Evolutionary conservation across 331 rosid genomes (phyloP).

Genomic region (Stylosanthes scabra): DNA sequence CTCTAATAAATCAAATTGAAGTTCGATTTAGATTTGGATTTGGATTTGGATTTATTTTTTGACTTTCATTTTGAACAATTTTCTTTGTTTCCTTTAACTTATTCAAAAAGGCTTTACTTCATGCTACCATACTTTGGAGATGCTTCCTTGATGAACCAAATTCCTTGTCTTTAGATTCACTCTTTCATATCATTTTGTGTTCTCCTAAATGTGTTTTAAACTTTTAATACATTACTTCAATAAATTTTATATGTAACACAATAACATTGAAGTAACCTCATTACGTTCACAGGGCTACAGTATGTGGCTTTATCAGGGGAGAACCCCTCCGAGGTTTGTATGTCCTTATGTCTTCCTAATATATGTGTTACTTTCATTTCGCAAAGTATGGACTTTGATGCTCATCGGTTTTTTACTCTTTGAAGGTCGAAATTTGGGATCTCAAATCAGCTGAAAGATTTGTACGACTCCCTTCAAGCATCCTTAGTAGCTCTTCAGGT

Average conservation of each 20-base stretch:
- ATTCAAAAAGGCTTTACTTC: neutral
- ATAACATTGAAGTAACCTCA: slow-evolving; percentile 29
- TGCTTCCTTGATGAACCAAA: slow-evolving; percentile 28
- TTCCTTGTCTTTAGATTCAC: slow-evolving; percentile 11
- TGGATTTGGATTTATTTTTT: neutral
- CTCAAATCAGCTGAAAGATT: slow-evolving; percentile 72
- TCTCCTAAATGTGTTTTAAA: slow-evolving; percentile 9
- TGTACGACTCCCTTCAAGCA: slow-evolving; percentile 58
- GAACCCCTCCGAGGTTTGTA: slow-evolving; percentile 72
- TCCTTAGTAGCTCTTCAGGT: slow-evolving; percentile 44
- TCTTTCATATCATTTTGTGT: slow-evolving; percentile 24
- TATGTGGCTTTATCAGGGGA: slow-evolving; percentile 85
- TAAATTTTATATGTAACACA: slow-evolving; percentile 12
- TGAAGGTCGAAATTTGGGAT: slow-evolving; percentile 97
- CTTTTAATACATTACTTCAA: neutral
- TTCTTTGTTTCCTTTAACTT: slow-evolving; percentile 22
- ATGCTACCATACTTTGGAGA: slow-evolving; percentile 30
- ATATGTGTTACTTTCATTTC: slow-evolving; percentile 29
- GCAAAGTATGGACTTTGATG: slow-evolving; percentile 16
- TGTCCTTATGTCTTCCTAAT: slow-evolving; percentile 17
- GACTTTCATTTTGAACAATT: neutral
- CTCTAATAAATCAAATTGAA: slow-evolving; percentile 19
- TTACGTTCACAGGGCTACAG: slow-evolving; percentile 52
- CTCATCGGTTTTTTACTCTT: slow-evolving; percentile 38
- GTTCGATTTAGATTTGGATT: neutral